phyloP scores from a whole-genome alignment of 768 basidiomycete genomes.

The Amanita rubescens region DNA sequence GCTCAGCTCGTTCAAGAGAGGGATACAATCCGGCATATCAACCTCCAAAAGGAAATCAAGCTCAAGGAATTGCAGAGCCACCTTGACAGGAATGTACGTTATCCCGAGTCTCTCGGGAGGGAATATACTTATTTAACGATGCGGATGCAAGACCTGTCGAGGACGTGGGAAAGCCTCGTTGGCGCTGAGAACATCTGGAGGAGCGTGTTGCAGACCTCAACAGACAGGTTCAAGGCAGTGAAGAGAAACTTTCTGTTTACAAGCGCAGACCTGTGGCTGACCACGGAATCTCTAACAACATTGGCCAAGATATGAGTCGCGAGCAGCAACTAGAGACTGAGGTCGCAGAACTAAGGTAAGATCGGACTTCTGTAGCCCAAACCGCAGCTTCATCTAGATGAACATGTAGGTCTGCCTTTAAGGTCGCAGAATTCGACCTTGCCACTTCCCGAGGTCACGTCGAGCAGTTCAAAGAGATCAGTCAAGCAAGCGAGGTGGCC shows the following conservation, averaged over 20 bases:
- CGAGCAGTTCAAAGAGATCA: slow-evolving; percentile 82
- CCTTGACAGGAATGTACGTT: slow-evolving; percentile 62
- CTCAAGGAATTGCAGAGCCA: slow-evolving; percentile 64
- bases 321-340: slow-evolving; percentile 82
- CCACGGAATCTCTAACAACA: slow-evolving; percentile 22
- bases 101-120: not conserved
- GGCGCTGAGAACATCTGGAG: slow-evolving; percentile 69
- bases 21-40: slow-evolving; percentile 61
- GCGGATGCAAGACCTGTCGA: slow-evolving; percentile 57
- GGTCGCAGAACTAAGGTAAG: slow-evolving; percentile 76
- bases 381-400: not conserved
- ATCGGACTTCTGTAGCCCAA: slow-evolving; percentile 11
- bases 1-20: slow-evolving; percentile 66
- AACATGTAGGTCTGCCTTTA: slow-evolving; percentile 54
- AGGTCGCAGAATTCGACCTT: slow-evolving; percentile 73
- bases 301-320: slow-evolving; percentile 42
- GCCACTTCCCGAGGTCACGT: slow-evolving; percentile 62
- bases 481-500: slow-evolving; percentile 74
- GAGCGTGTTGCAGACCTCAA: slow-evolving; percentile 57
- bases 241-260: slow-evolving; percentile 83
- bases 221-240: slow-evolving; percentile 62
- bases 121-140: slow-evolving; percentile 7
- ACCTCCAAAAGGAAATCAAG: slow-evolving; percentile 79
- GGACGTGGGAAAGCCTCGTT: slow-evolving; percentile 62
- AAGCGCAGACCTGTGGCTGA: slow-evolving; percentile 51